Percentiles rank a stretch among this genome's conserved stretches.
Evolutionary conservation across 768 basidiomycete species (phyloP).

Genomic region (Lactarius hatsudake): DNA sequence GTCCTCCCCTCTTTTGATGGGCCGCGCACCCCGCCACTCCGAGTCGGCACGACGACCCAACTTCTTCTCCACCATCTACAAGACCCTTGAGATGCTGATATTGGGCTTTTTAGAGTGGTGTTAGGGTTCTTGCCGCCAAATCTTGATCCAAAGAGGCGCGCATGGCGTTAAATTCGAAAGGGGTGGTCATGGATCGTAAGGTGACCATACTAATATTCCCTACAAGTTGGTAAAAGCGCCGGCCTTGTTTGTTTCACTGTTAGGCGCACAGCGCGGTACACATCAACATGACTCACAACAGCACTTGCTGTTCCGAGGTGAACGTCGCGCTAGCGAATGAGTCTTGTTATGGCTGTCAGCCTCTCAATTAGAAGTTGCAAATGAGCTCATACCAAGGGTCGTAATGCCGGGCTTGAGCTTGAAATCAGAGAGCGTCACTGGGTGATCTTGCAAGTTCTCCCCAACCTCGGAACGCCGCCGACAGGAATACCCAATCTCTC

Average conservation of each 20-base stretch:
- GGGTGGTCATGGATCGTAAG: conserved; percentile 21
- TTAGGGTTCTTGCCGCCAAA: conserved; percentile 13
- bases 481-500: conserved; percentile 23
- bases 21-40: conserved; percentile 21
- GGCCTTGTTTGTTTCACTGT: conserved; percentile 15
- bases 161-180: conserved; percentile 22
- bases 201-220: conserved; percentile 20
- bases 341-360: conserved; percentile 14
- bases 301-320: conserved; percentile 16
- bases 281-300: conserved; percentile 13
- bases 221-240: conserved; percentile 23
- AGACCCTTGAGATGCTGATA: conserved; percentile 20
- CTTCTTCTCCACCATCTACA: conserved; percentile 24
- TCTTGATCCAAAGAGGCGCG: conserved; percentile 21
- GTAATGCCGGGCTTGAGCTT: conserved; percentile 18
- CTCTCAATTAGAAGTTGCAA: not conserved
- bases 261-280: not conserved
- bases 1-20: conserved; percentile 19
- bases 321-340: conserved; percentile 22
- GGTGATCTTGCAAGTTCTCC: conserved; percentile 28
- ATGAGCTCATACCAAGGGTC: conserved; percentile 21
- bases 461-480: conserved; percentile 15
- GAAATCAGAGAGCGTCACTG: conserved; percentile 26
- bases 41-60: conserved; percentile 26
- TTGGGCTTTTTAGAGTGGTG: conserved; percentile 19